Evolutionary conservation across 129 eudicot species (phyloP).

Genomic region (Glebionis coronaria): DNA sequence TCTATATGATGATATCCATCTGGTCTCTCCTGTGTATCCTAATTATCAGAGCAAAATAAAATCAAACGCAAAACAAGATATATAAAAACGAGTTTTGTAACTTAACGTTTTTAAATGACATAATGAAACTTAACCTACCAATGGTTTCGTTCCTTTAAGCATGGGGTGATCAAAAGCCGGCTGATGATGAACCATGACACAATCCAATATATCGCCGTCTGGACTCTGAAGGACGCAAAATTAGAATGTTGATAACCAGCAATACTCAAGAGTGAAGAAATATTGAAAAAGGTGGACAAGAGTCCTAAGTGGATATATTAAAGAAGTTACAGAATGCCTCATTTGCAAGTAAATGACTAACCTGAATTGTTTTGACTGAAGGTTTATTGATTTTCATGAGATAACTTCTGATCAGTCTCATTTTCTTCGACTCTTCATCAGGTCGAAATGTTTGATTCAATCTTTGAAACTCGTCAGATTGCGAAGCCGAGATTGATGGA

Average conservation of each 20-base stretch:
- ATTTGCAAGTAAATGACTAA: neutral
- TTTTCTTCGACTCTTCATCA: constrained; percentile 50
- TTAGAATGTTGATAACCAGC: neutral
- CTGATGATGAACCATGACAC: constrained; percentile 74
- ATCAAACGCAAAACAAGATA: neutral
- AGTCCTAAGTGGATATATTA: too few relatives aligned
- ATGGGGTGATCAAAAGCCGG: constrained; percentile 96
- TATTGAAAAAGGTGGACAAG: too few relatives aligned
- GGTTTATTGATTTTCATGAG: constrained; percentile 82
- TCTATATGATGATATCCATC: constrained; percentile 38
- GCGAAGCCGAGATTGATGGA: constrained; percentile 34
- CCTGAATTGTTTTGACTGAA: constrained; percentile 78
- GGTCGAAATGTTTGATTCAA: constrained; percentile 46
- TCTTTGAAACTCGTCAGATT: constrained; percentile 23
- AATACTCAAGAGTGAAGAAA: too few relatives aligned
- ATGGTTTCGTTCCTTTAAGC: constrained; percentile 79
- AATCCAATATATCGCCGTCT: constrained; percentile 91
- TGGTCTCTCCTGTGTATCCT: constrained; percentile 44
- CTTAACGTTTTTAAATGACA: neutral
- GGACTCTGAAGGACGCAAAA: constrained; percentile 56
- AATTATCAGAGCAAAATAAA: neutral
- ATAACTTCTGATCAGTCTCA: constrained; percentile 61
- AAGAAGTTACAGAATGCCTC: too few relatives aligned
- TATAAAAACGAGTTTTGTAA: constrained; percentile 13
- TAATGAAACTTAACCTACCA: constrained; percentile 45